Evolutionary conservation across 768 basidiomycete species (phyloP).

Genomic region (Pleurotus ostreatus): DNA sequence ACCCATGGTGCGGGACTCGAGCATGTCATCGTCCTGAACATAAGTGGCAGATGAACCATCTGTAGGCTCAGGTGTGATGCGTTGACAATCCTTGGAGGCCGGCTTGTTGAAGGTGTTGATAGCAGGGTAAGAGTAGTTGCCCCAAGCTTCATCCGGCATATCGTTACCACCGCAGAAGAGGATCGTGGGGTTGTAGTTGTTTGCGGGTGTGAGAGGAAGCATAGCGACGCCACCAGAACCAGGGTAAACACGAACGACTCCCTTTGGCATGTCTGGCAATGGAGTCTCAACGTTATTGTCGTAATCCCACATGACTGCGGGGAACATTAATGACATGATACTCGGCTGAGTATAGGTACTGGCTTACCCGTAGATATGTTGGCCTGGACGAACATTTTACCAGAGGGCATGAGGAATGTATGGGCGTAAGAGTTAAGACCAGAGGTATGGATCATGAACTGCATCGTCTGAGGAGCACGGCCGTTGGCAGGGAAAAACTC

Average conservation of each 20-base stretch:
- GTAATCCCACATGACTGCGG: slow-evolving; percentile 49
- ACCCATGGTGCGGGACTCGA: slow-evolving; percentile 82
- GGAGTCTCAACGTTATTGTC: slow-evolving; percentile 51
- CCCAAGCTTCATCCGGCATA: slow-evolving; percentile 71
- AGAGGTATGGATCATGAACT: slow-evolving; percentile 68
- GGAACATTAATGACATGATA: no score
- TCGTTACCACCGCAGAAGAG: slow-evolving; percentile 90
- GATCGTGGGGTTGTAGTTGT: slow-evolving; percentile 82
- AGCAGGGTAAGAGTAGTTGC: slow-evolving; percentile 70
- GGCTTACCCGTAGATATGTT: slow-evolving; percentile 71
- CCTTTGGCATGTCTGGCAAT: slow-evolving; percentile 70
- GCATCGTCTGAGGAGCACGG: slow-evolving; percentile 43
- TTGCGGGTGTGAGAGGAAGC: slow-evolving; percentile 89
- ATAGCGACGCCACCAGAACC: slow-evolving; percentile 87
- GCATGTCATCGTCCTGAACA: slow-evolving; percentile 71
- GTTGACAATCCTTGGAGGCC: slow-evolving; percentile 70
- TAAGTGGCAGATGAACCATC: slow-evolving; percentile 62
- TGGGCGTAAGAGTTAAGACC: slow-evolving; percentile 79
- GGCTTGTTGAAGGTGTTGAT: slow-evolving; percentile 73
- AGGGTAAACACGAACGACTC: slow-evolving; percentile 81
- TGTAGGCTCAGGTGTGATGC: slow-evolving; percentile 81
- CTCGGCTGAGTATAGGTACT: no score
- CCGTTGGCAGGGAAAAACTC: slow-evolving; percentile 76
- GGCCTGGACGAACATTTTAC: slow-evolving; percentile 78
- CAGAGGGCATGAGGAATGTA: slow-evolving; percentile 70